Evolutionary conservation across 345 rosid genomes (phyloP).

Genomic region (Geranium brycei): DNA sequence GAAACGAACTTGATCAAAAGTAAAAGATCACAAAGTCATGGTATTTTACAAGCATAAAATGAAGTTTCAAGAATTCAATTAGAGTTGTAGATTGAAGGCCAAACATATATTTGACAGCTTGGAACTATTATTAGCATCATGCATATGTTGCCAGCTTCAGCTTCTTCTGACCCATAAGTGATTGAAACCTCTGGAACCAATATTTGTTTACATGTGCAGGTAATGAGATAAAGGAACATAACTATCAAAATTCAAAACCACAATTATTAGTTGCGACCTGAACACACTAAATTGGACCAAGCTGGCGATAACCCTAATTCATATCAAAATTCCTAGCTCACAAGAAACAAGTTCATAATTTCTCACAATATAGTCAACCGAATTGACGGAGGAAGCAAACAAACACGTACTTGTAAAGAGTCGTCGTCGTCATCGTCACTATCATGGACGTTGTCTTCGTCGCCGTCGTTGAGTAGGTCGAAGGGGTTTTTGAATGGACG

Average conservation of each 20-base stretch:
- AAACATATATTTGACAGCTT: too few relatives aligned
- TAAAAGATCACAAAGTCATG: background rate
- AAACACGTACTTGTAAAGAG: background rate
- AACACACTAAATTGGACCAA: background rate
- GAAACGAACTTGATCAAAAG: background rate
- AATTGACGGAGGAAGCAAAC: background rate
- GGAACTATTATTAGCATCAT: too few relatives aligned
- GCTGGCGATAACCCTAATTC: background rate
- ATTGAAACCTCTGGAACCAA: too few relatives aligned
- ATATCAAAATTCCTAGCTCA: background rate
- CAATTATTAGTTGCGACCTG: background rate
- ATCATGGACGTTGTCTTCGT: slow-evolving; percentile 14
- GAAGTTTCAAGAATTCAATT: too few relatives aligned
- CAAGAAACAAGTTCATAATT: too few relatives aligned
- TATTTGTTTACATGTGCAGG: too few relatives aligned
- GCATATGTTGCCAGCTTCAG: too few relatives aligned
- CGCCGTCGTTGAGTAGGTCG: slow-evolving; percentile 60
- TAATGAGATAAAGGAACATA: too few relatives aligned
- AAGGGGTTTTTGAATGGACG: slow-evolving; percentile 51
- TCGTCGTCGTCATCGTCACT: slow-evolving; percentile 22
- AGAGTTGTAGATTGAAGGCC: too few relatives aligned
- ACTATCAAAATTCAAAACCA: too few relatives aligned
- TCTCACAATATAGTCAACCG: background rate
- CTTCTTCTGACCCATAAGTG: too few relatives aligned
- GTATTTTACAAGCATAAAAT: too few relatives aligned